A percentile compares a stretch with the other conserved stretches of the same genome.
These are phyloP conservation scores for Obelidium mucronatum DNA, from an alignment of 192 early-diverging fungal genomes.

Conservation along the genomic window DNA sequence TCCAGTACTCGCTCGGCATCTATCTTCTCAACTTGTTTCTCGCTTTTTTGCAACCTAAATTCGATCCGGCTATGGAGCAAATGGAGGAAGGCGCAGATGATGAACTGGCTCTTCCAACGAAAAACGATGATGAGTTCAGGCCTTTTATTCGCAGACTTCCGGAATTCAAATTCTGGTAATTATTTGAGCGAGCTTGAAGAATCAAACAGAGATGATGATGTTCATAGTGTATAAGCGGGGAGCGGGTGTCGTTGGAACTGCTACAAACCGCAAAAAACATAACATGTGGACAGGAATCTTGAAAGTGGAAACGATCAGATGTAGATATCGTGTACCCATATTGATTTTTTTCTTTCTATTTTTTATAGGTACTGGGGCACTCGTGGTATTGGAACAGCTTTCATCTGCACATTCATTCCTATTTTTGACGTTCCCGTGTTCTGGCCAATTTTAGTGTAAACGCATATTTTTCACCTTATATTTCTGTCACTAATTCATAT, in stretches of 20 bases:
- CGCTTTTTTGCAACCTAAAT: constrained; percentile 95
- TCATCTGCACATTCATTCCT: constrained; percentile 86
- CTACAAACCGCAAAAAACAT: no score
- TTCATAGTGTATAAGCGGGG: no score
- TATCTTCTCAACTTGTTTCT: constrained; percentile 95
- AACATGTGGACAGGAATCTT: no score
- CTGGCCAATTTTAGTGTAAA: constrained; percentile 94
- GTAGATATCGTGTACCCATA: no score
- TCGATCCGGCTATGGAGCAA: constrained; percentile 86
- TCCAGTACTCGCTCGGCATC: constrained; percentile 87
- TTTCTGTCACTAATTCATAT: background rate
- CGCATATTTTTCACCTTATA: background rate
- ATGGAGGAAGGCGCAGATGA: constrained; percentile 63
- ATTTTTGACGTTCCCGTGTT: constrained; percentile 97
- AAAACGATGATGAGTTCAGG: constrained; percentile 92
- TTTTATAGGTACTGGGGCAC: constrained; percentile 79
- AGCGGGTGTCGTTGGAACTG: no score
- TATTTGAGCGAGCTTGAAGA: no score
- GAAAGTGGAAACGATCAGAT: no score
- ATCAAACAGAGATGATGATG: no score
- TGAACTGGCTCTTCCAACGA: constrained; percentile 79
- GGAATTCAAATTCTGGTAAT: constrained; percentile 99
- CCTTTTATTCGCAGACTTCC: constrained; percentile 97
- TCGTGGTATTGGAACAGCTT: constrained; percentile 78
- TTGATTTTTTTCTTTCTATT: no score